Percentiles rank a stretch among this genome's conserved stretches.
Evolutionary conservation across 257 asterid genomes (phyloP).

Genomic region (Solanum tarapatanum): DNA sequence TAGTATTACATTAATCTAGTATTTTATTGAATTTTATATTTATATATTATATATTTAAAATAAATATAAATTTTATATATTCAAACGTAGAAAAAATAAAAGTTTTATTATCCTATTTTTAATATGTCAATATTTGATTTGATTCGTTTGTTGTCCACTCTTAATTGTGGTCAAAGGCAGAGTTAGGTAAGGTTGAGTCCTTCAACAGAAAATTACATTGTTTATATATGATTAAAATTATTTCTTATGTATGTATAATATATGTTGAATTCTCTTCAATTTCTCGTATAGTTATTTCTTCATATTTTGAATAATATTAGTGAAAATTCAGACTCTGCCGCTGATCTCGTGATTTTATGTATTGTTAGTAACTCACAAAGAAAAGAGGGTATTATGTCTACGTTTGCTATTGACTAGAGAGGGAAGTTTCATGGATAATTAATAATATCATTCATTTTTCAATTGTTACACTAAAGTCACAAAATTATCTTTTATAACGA

Average conservation of each 20-base stretch:
- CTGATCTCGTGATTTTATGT: no score
- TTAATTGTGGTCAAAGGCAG: no score
- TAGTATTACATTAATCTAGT: neutral
- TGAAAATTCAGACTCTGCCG: neutral
- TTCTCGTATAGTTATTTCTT: no score
- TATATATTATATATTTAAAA: no score
- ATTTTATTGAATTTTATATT: no score
- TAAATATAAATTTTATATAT: no score
- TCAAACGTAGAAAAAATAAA: neutral
- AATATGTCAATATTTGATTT: neutral
- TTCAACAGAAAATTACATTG: neutral
- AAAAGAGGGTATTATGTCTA: neutral
- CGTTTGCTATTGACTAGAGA: neutral
- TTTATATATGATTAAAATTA: neutral
- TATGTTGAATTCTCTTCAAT: no score
- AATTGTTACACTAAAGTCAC: neutral
- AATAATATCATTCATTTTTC: neutral
- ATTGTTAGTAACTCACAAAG: no score
- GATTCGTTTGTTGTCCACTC: no score
- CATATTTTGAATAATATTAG: no score
- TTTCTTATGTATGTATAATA: no score
- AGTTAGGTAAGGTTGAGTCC: neutral
- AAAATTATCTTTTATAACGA: neutral
- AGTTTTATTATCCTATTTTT: neutral
- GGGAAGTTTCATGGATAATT: neutral